Evolutionary conservation across 805 yeast genomes (phyloP).

Genomic region (Candida maesae): DNA sequence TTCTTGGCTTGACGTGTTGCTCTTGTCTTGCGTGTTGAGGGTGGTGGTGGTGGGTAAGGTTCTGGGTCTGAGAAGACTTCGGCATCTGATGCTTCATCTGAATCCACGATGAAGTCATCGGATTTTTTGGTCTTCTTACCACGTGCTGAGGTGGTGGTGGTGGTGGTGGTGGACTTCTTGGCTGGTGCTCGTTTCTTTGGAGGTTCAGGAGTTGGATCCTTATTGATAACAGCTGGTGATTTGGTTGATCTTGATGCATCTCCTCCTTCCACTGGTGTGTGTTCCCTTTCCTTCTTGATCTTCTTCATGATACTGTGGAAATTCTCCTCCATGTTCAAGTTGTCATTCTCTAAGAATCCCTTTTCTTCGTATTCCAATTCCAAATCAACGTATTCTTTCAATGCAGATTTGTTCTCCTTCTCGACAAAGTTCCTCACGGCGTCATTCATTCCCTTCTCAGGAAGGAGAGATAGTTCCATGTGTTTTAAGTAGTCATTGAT

Average conservation of each 20-base stretch:
- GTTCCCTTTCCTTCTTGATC: slow-evolving; percentile 33
- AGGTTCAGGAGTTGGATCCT: no score
- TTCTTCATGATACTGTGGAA: slow-evolving; percentile 42
- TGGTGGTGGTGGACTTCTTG: neutral
- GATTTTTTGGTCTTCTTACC: slow-evolving; percentile 2
- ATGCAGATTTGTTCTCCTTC: slow-evolving; percentile 74
- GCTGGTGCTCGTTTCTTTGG: neutral
- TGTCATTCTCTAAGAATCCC: slow-evolving; percentile 32
- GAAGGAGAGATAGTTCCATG: slow-evolving; percentile 63
- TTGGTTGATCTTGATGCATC: neutral
- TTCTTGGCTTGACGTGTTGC: neutral
- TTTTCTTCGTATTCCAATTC: slow-evolving; percentile 33
- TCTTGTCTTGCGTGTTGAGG: slow-evolving; percentile 1
- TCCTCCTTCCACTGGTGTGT: neutral
- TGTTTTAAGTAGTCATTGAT: slow-evolving; percentile 60
- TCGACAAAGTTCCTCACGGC: slow-evolving; percentile 72
- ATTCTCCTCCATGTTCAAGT: slow-evolving; percentile 38
- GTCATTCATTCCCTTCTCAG: slow-evolving; percentile 68
- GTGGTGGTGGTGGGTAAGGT: slow-evolving; percentile 2
- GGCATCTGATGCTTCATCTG: slow-evolving; percentile 7
- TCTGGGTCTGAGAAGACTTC: neutral
- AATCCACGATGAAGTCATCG: slow-evolving; percentile 7
- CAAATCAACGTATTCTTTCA: slow-evolving; percentile 56
- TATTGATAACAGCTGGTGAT: no score
- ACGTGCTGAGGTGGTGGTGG: neutral